A percentile compares a stretch with the other conserved stretches of the same genome.
These are phyloP conservation scores for Metrosideros polymorpha DNA, from an alignment of 441 rosid species.

Conservation along the genomic window DNA sequence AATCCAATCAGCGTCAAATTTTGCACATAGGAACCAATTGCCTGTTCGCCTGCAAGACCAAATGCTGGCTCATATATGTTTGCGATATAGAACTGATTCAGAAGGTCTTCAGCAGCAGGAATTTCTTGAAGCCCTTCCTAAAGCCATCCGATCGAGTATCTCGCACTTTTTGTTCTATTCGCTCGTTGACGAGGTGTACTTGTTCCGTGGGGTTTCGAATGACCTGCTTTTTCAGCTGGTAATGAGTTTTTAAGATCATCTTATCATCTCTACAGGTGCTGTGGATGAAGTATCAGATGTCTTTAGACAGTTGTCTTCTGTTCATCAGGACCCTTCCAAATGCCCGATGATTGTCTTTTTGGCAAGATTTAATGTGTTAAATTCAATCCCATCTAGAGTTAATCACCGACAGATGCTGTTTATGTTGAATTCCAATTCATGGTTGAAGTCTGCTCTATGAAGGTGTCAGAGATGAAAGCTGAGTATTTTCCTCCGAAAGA, in stretches of 20 bases:
- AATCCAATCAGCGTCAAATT: constrained; percentile 68
- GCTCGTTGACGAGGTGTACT: constrained; percentile 66
- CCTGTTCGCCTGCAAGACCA: constrained; percentile 80
- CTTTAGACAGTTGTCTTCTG: neutral
- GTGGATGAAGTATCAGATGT: neutral
- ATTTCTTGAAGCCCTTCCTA: constrained; percentile 66
- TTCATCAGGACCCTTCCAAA: neutral
- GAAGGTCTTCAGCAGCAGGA: constrained; percentile 95
- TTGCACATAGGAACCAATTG: constrained; percentile 65
- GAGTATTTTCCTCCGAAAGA: constrained; percentile 92
- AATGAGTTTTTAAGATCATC: constrained; percentile 2
- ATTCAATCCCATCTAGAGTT: neutral
- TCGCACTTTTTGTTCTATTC: constrained; percentile 66
- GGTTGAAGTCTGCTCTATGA: neutral
- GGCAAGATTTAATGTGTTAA: neutral
- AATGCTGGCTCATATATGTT: constrained; percentile 79
- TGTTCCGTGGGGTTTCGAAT: constrained; percentile 86
- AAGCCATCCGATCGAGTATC: constrained; percentile 82
- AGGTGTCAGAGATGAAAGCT: constrained; percentile 91
- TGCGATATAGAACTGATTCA: constrained; percentile 70
- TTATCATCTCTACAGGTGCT: neutral
- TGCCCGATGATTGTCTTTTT: neutral
- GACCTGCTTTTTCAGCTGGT: constrained; percentile 96
- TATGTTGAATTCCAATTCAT: neutral
- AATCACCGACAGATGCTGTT: neutral